Evolutionary conservation across 306 rosid genomes (phyloP).

Genomic region (Astragalus glycyphyllos): DNA sequence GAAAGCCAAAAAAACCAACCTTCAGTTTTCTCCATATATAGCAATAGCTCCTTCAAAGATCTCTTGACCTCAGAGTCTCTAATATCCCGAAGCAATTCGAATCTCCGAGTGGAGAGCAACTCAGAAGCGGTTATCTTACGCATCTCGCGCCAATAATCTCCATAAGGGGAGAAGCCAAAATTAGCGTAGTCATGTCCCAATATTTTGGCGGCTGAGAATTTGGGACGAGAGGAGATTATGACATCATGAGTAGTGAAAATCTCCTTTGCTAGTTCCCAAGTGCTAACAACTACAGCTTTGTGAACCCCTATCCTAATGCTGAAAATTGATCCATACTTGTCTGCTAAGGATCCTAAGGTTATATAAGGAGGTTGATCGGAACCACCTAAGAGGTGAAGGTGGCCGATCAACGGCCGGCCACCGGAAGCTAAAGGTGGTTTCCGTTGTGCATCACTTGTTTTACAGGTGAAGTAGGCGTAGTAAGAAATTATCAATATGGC

Average conservation of each 20-base stretch:
- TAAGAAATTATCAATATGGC: constrained; percentile 36
- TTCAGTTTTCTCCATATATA: neutral
- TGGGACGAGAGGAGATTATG: constrained; percentile 54
- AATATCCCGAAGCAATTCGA: constrained; percentile 37
- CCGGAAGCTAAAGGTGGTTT: constrained; percentile 57
- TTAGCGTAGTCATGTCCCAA: constrained; percentile 53
- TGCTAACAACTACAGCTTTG: constrained; percentile 50
- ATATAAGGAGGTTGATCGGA: constrained; percentile 46
- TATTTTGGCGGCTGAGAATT: constrained; percentile 32
- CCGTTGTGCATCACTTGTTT: neutral
- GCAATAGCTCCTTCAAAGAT: constrained; percentile 14
- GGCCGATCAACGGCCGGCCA: constrained; percentile 78
- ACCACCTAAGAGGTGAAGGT: constrained; percentile 52
- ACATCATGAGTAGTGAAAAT: constrained; percentile 55
- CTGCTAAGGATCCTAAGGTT: constrained; percentile 55
- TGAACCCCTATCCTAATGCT: constrained; percentile 47
- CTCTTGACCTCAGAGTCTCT: constrained; percentile 46
- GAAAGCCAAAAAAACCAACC: neutral
- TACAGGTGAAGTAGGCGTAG: neutral
- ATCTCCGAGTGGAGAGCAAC: constrained; percentile 50
- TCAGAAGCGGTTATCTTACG: constrained; percentile 50
- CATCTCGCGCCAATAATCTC: constrained; percentile 54
- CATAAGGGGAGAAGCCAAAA: constrained; percentile 53
- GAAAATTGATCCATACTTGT: constrained; percentile 57
- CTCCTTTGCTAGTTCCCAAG: constrained; percentile 60